A percentile compares a stretch with the other conserved stretches of the same genome.
Evolutionary conservation across 2,329 filamentous ascomycete genomes (phyloP).

Genomic region (Periglandula ipomoeae): DNA sequence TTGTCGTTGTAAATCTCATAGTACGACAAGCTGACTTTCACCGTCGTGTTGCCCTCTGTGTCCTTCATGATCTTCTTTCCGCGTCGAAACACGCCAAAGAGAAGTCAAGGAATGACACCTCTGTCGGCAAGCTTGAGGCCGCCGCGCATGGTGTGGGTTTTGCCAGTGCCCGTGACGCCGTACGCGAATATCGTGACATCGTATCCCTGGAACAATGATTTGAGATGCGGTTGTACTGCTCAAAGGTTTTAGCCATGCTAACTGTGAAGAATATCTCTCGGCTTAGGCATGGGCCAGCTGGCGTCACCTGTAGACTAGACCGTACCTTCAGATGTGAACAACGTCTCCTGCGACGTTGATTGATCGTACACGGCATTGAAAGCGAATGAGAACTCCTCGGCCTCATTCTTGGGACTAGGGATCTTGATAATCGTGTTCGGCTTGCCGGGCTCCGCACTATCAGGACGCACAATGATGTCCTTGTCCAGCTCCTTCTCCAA

Average conservation of each 20-base stretch:
- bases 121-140: slow-evolving; percentile 78
- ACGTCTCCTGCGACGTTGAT: slow-evolving; percentile 67
- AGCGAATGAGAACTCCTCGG: slow-evolving; percentile 85
- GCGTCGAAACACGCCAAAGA: slow-evolving; percentile 78
- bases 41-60: slow-evolving; percentile 56
- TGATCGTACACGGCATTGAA: slow-evolving; percentile 91
- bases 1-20: slow-evolving; percentile 98
- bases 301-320: not conserved
- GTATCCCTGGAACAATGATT: slow-evolving; percentile 82
- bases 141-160: slow-evolving; percentile 93
- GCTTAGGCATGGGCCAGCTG: not conserved
- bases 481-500: slow-evolving; percentile 77
- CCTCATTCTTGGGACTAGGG: slow-evolving; percentile 86
- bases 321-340: slow-evolving; percentile 84
- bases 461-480: slow-evolving; percentile 73
- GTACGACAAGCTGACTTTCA: slow-evolving; percentile 74
- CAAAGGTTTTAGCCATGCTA: slow-evolving; percentile 16
- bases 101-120: slow-evolving; percentile 76
- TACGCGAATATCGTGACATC: slow-evolving; percentile 90
- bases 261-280: not conserved
- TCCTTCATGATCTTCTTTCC: slow-evolving; percentile 82
- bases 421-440: slow-evolving; percentile 70
- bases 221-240: slow-evolving; percentile 77
- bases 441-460: slow-evolving; percentile 50
- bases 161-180: slow-evolving; percentile 86